phyloP scores from a whole-genome alignment of 139 green algal species.

The Chlamydomonas asymmetrica region DNA sequence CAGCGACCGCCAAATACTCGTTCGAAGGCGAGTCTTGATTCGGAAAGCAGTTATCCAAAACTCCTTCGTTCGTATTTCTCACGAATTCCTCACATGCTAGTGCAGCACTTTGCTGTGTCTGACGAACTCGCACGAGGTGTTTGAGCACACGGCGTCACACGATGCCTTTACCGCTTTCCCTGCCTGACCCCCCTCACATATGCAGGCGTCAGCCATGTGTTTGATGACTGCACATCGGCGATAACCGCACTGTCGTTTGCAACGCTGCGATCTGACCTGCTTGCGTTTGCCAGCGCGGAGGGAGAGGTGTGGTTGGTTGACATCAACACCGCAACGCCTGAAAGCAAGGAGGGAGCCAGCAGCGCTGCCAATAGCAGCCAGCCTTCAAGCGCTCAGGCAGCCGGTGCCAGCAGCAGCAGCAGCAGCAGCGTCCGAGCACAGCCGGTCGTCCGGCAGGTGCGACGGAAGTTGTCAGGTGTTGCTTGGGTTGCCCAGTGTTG shows the following conservation, averaged over 20 bases:
- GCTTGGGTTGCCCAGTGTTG: too few species aligned
- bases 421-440: too few species aligned
- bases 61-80: background rate
- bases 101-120: background rate
- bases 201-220: constrained; percentile 22
- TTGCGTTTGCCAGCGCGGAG: constrained; percentile 14
- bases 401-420: too few species aligned
- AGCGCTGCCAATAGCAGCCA: too few species aligned
- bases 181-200: background rate
- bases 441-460: too few species aligned
- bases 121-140: background rate
- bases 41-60: background rate
- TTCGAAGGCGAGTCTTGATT: constrained; percentile 6
- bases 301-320: constrained; percentile 18
- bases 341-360: too few species aligned
- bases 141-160: background rate
- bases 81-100: background rate
- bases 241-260: constrained; percentile 12
- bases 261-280: constrained; percentile 12
- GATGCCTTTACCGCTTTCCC: background rate
- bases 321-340: too few species aligned
- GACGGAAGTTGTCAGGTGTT: too few species aligned
- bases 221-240: background rate
- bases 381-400: too few species aligned
- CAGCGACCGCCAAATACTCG: constrained; percentile 22